Evolutionary conservation across 169 alveolate species (phyloP).

Genomic region (Toxoplasma gondii): DNA sequence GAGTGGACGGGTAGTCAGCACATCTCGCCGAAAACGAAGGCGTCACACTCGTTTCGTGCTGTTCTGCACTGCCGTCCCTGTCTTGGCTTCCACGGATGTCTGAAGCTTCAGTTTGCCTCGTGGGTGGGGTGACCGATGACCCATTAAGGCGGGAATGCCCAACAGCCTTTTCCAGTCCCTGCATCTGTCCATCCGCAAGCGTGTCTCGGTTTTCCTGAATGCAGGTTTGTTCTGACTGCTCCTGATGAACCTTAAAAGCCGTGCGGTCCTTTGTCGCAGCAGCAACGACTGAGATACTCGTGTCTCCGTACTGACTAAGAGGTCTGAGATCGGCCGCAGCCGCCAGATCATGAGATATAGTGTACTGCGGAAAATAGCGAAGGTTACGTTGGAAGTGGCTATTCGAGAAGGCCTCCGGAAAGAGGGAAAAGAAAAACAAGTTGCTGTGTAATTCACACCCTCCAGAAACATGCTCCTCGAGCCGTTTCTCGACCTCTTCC

Average conservation of each 20-base stretch:
- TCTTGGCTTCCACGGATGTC: too few species aligned
- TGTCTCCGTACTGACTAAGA: neutral
- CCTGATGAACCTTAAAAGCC: neutral
- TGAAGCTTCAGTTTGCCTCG: too few species aligned
- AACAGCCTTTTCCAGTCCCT: too few species aligned
- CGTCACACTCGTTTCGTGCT: too few species aligned
- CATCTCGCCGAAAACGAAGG: too few species aligned
- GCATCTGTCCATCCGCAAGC: too few species aligned
- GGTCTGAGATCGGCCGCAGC: neutral
- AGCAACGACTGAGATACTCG: neutral
- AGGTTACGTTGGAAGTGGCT: constrained; percentile 3
- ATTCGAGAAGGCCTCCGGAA: neutral
- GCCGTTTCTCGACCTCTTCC: neutral
- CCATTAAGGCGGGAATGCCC: too few species aligned
- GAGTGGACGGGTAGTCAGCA: too few species aligned
- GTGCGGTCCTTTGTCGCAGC: neutral
- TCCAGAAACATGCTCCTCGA: neutral
- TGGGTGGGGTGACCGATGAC: too few species aligned
- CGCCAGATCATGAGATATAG: neutral
- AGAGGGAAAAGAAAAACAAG: constrained; percentile 24
- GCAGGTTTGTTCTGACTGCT: too few species aligned
- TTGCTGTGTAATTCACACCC: constrained; percentile 15
- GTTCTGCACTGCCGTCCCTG: too few species aligned
- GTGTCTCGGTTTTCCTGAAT: too few species aligned
- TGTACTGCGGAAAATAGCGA: constrained; percentile 31